Base-by-base conservation (phyloP, 2,329 filamentous ascomycete species). In the Diaporthe helianthi region DNA sequence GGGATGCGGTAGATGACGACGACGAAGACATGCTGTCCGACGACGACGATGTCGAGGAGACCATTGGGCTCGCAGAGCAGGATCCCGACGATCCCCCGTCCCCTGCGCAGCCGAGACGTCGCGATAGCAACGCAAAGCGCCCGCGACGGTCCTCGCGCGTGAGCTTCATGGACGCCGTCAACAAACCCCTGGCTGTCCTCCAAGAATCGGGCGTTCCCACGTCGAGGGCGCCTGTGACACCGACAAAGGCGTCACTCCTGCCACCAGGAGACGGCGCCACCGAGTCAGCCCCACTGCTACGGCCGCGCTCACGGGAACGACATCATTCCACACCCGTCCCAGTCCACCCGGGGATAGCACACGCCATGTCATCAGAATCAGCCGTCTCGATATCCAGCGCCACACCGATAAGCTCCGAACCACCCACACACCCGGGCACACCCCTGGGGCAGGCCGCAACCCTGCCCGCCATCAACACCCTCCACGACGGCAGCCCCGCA, bases 11-110 rank as follows among this genome's bases (percentile, higher is more conserved):
- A 13, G 86, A 86, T n/a, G 85, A 88, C 3, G 85, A 88, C 3
- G 85, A 89, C 4, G 87, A 90, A 9, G 85, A 87, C n/a, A 72
- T 76, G 9, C 74, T 87, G 19, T 86, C 82, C 4, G 87, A 89
- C 51, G 81, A 80, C 33, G 87, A 89, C 53, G 87, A 87, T 44
- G 83, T 88, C 19, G 88, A 91, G 72, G 90, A 90, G 73, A 89
- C 86, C 15, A 90, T 91, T 63, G 85, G 87, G 46, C 83, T 90
- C 24, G 77, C 80, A 1, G 79, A 87, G 51, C 89, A 91, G 76
- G 85, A 84, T 73, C 81, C 76, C 58, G 69, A 63, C 82, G 81
- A 75, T 79, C 79, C 65, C 75, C 81, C 71, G 69, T 79, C 69
- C 74, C 78, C 73, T 78, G 77, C 80, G 72, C 78, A 78, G 71